Conservation (phyloP, 306 rosid genomes). For the Canavalia gladiata region DNA sequence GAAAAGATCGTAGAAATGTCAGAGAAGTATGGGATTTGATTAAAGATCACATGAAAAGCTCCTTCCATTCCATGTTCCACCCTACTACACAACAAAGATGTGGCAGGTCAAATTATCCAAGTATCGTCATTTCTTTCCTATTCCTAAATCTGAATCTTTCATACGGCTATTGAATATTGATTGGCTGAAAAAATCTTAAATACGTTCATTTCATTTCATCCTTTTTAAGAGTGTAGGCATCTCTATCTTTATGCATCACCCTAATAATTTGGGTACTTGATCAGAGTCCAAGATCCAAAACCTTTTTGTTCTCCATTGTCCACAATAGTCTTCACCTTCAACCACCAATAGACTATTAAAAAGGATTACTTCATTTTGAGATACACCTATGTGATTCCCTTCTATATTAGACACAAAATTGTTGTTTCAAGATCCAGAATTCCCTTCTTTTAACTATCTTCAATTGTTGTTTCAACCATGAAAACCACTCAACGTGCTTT, state of each 20-base stretch:
- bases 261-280: constrained; percentile 12
- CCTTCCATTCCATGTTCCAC: constrained; percentile 67
- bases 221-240: constrained; percentile 8
- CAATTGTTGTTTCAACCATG: constrained; percentile 55
- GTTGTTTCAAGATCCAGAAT: constrained; percentile 25
- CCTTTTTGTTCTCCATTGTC: constrained; percentile 2
- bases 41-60: constrained; percentile 72
- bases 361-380: constrained; percentile 41
- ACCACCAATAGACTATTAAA: constrained; percentile 27
- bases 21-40: constrained; percentile 55
- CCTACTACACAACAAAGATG: constrained; percentile 55
- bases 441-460: constrained; percentile 25
- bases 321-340: constrained; percentile 26
- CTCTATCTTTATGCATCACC: constrained; percentile 37
- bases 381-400: background rate
- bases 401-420: constrained; percentile 32
- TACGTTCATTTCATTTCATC: constrained; percentile 34
- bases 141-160: constrained; percentile 54
- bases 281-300: constrained; percentile 5
- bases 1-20: constrained; percentile 56
- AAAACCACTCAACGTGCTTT: constrained; percentile 56
- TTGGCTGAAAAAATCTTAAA: constrained; percentile 29
- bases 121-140: constrained; percentile 38
- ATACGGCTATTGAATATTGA: constrained; percentile 30
- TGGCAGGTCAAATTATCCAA: constrained; percentile 44